Evolutionary conservation across 2,329 filamentous ascomycete species (phyloP).

Genomic region (Penicillium psychrosexuale): DNA sequence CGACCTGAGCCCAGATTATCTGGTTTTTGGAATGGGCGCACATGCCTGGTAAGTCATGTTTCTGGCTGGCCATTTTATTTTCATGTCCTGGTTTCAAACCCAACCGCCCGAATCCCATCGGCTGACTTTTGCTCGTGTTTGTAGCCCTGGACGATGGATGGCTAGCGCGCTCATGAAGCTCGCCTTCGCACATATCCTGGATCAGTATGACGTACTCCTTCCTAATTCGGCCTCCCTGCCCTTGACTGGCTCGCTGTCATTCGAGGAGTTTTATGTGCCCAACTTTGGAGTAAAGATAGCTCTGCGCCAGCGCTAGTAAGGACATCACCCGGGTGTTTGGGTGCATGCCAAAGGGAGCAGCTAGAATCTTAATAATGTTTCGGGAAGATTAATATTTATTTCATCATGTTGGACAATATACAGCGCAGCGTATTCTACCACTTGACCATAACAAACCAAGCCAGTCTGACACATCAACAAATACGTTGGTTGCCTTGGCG

Average conservation of each 20-base stretch:
- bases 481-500: neutral
- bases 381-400: neutral
- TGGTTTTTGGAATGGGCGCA: constrained; percentile 24
- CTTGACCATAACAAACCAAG: too few species aligned
- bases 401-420: neutral
- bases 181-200: constrained; percentile 17
- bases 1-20: constrained; percentile 24
- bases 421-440: too few species aligned
- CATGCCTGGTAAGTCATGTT: constrained; percentile 19
- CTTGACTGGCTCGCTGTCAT: constrained; percentile 20
- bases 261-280: constrained; percentile 25
- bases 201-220: constrained; percentile 14
- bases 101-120: constrained; percentile 7
- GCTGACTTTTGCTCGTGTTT: constrained; percentile 15
- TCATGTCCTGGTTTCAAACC: constrained; percentile 11
- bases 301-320: constrained; percentile 34
- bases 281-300: constrained; percentile 27
- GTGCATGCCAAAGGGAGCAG: neutral
- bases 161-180: constrained; percentile 21
- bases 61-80: neutral
- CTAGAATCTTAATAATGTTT: neutral
- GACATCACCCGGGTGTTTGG: too few species aligned
- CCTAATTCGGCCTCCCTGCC: constrained; percentile 3
- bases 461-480: too few species aligned
- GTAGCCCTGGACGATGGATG: constrained; percentile 24